Evolutionary conservation across 1,284 basidiomycete species (phyloP).

Genomic region (Quambalaria eucalypti): DNA sequence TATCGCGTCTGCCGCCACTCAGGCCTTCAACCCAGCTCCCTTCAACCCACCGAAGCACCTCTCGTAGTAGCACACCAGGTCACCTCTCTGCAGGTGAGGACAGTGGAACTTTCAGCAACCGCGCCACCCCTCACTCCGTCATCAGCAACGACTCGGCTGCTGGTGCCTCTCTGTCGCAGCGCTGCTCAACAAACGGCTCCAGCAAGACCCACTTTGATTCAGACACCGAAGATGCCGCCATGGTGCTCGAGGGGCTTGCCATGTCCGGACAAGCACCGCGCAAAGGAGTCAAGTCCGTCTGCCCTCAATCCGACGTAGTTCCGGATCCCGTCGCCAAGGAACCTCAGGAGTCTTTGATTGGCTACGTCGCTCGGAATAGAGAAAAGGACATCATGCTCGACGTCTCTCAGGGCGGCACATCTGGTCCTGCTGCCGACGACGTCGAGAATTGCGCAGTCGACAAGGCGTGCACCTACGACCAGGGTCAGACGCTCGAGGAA

Average conservation of each 20-base stretch:
- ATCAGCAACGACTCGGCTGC: too few relatives aligned
- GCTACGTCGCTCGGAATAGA: constrained; percentile 12
- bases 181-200: too few relatives aligned
- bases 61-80: not conserved
- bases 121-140: not conserved
- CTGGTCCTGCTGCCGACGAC: not conserved
- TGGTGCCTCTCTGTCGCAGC: too few relatives aligned
- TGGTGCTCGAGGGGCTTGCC: constrained; percentile 38
- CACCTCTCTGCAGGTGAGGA: not conserved
- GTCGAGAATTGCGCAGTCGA: constrained; percentile 11
- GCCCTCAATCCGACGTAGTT: constrained; percentile 1
- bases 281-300: not conserved
- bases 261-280: constrained; percentile 15
- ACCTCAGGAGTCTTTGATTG: not conserved
- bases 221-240: constrained; percentile 42
- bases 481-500: not conserved
- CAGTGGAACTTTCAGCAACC: not conserved
- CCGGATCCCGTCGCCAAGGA: constrained; percentile 13
- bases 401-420: not conserved
- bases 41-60: too few relatives aligned
- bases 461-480: not conserved
- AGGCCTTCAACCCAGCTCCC: too few relatives aligned
- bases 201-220: constrained; percentile 22
- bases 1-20: too few relatives aligned
- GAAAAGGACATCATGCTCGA: constrained; percentile 9